Evolutionary conservation across 441 rosid genomes (phyloP).

Genomic region (Jatropha podagrica): DNA sequence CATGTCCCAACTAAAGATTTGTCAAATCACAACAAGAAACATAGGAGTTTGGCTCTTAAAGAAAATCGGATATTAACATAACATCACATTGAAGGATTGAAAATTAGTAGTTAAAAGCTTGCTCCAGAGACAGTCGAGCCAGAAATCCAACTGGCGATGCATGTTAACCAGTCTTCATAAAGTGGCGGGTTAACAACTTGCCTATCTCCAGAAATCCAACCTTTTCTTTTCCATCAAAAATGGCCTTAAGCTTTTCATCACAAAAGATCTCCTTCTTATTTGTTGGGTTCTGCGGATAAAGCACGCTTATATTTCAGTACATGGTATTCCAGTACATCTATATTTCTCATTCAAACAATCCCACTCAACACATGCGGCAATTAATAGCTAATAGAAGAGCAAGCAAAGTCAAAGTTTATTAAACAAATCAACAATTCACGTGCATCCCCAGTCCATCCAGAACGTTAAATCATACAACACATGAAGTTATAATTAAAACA

Average conservation of each 20-base stretch:
- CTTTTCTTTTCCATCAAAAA: conserved; percentile 59
- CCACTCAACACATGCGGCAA: not conserved
- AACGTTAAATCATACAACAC: not conserved
- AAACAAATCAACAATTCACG: not conserved
- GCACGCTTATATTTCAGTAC: not conserved
- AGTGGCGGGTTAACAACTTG: conserved; percentile 57
- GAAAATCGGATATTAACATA: conserved; percentile 11
- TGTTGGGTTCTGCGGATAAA: conserved; percentile 58
- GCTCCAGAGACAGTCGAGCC: conserved; percentile 9
- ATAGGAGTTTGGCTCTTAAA: conserved; percentile 19
- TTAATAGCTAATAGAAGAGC: not conserved
- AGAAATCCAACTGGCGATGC: conserved; percentile 3
- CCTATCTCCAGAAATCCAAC: conserved; percentile 64
- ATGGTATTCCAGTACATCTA: not conserved
- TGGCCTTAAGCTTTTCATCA: conserved; percentile 63
- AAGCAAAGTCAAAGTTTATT: not conserved
- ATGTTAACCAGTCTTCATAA: conserved; percentile 44
- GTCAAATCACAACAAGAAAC: conserved; percentile 18
- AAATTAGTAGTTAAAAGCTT: conserved; percentile 9
- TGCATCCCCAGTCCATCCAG: not conserved
- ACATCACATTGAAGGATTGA: not conserved
- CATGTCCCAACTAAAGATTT: conserved; percentile 17
- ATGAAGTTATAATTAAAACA: not conserved
- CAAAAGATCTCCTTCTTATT: conserved; percentile 62
- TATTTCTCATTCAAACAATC: not conserved